phyloP scores from a whole-genome alignment of 768 basidiomycete species.

The Dendrothele bispora region DNA sequence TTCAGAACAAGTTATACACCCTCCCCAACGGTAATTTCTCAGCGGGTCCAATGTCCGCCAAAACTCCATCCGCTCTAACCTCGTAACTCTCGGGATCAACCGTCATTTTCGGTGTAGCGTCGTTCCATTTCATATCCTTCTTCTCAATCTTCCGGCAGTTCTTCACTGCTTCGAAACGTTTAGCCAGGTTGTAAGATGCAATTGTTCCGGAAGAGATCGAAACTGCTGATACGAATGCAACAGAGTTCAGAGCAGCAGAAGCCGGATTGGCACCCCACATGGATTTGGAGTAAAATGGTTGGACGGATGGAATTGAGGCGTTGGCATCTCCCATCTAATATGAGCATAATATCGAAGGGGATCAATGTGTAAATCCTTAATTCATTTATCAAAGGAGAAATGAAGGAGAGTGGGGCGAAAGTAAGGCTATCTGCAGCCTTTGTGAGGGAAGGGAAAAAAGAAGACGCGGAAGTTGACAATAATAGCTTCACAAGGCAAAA shows the following conservation, averaged over 20 bases:
- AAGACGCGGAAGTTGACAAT: neutral
- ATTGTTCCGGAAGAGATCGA: conserved; percentile 63
- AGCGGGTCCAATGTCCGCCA: conserved; percentile 79
- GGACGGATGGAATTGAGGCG: conserved; percentile 93
- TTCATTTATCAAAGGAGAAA: neutral
- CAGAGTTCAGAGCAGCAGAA: conserved; percentile 82
- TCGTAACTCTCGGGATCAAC: conserved; percentile 95
- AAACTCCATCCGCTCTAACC: conserved; percentile 76
- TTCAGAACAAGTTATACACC: conserved; percentile 80
- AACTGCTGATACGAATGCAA: conserved; percentile 80
- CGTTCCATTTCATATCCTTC: conserved; percentile 94
- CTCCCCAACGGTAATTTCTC: conserved; percentile 63
- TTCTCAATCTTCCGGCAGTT: conserved; percentile 78
- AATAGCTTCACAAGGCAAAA: too few species aligned
- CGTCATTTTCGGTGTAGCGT: conserved; percentile 72
- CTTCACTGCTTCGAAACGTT: conserved; percentile 72
- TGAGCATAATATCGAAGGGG: conserved; percentile 2
- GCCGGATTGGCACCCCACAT: conserved; percentile 90
- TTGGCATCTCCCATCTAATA: conserved; percentile 94
- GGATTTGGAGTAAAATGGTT: conserved; percentile 80
- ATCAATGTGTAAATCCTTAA: neutral
- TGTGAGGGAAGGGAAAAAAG: neutral
- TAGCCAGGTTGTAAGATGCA: conserved; percentile 66
- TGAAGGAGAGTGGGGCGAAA: too few species aligned
- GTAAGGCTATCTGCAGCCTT: neutral